Percentiles rank a stretch among this genome's conserved stretches.
phyloP scores from a whole-genome alignment of 2,329 filamentous ascomycete genomes.

The Paracamarosporium sp. region DNA sequence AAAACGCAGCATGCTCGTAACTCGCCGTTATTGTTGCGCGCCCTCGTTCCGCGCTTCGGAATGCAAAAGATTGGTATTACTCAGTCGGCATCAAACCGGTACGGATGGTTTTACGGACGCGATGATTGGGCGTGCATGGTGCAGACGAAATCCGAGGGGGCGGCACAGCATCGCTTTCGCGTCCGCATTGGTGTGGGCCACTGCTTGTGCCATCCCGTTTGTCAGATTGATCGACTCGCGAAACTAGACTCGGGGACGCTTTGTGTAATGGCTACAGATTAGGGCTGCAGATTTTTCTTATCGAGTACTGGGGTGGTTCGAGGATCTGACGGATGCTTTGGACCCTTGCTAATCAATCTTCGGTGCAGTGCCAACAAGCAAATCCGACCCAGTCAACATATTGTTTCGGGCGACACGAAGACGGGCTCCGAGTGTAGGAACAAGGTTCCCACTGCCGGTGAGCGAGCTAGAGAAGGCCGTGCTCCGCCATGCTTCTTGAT shows the following conservation, averaged over 20 bases:
- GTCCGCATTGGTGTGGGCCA: not conserved
- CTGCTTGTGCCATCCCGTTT: not conserved
- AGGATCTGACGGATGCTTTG: not conserved
- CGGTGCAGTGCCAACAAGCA: no score
- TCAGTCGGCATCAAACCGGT: not conserved
- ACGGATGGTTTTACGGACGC: not conserved
- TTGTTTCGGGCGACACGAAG: not conserved
- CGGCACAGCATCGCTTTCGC: constrained; percentile 3
- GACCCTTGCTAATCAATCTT: not conserved
- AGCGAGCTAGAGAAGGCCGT: not conserved
- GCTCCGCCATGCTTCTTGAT: not conserved
- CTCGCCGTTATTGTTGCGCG: no score
- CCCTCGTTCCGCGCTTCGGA: not conserved
- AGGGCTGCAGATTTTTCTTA: not conserved
- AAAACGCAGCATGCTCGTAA: not conserved
- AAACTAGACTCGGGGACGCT: not conserved
- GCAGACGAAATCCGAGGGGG: not conserved
- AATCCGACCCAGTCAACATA: not conserved
- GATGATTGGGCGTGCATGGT: not conserved
- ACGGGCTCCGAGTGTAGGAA: not conserved
- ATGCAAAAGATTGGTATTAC: not conserved
- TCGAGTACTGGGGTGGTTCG: not conserved
- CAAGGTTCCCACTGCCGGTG: not conserved
- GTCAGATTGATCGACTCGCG: constrained; percentile 1
- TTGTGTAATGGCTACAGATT: not conserved